Evolutionary conservation across 1,284 basidiomycete genomes (phyloP), one percentile per base, ranked within the genome.

Genomic region (Ustilago trichophora): DNA sequence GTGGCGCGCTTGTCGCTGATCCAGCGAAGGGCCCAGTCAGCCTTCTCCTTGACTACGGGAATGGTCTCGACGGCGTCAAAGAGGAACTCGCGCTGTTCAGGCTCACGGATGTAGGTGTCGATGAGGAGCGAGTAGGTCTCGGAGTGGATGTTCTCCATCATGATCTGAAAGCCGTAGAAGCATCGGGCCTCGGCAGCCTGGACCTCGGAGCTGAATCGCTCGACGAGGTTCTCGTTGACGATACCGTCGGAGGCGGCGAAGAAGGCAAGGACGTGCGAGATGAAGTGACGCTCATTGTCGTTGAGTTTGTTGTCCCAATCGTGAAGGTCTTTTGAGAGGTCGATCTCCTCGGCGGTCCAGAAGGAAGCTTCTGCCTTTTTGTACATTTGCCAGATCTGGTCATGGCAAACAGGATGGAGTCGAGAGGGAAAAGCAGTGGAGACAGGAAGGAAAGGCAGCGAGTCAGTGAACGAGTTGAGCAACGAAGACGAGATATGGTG

Each of bases 161-260:
- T 98, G 82, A 98, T 95, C 82, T 98, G 95, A 86, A 98, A 98
- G 16, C 95, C 95, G 82, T 98, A 98, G 85, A 98, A 98, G 83
- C 91, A 96, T 32, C 94, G 91, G 11, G 94, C 95, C 84, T 98
- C 94, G 24, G 94, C 92, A 9, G 86, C 88, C 82, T 98, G 93
- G 0, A 98, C 93, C 82, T 98, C 94, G 59, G 89, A 89, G 27
- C 91, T 93, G 85, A 96, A 98, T 32, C 93, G 89, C 83, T 98
- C 93, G 54, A 97, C 86, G 0, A 98, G 86, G 83, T 98, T 98
- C 82, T 98, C 94, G 83, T 98, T 97, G 81, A 98, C 93, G 62
- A 98, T 97, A 51, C 95, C 94, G 75, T 98, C 94, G 0, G 93
- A 97, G 0, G 93, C 92, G 18, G 94, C 92, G 74, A 97, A 97